A percentile compares a stretch with the other conserved stretches of the same genome.
These are phyloP conservation scores for Gynostemma pentaphyllum DNA, from an alignment of 306 rosid genomes.

Conservation along the genomic window DNA sequence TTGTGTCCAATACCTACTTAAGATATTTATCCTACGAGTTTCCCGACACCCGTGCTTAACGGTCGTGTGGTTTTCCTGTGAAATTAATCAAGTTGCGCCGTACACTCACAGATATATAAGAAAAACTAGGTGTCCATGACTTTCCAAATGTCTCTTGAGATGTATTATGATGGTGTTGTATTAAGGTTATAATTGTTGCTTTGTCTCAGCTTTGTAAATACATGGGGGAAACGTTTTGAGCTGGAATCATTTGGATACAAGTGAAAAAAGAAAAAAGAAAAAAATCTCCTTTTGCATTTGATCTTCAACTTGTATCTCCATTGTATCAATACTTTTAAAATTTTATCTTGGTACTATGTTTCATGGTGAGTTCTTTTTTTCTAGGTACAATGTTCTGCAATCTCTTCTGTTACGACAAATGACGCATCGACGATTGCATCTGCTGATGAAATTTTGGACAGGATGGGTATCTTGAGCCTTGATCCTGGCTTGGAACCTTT, in stretches of 20 bases:
- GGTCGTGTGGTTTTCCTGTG: too few relatives aligned
- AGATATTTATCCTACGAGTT: too few relatives aligned
- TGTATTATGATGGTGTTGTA: background rate
- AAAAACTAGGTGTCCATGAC: background rate
- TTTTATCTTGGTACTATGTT: conserved; percentile 13
- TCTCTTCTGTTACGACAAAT: conserved; percentile 45
- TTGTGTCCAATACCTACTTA: too few relatives aligned
- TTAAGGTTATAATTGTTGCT: background rate
- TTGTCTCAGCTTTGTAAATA: background rate
- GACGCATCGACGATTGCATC: conserved; percentile 30
- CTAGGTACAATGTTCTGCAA: conserved; percentile 35
- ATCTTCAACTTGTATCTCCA: background rate
- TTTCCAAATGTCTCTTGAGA: background rate
- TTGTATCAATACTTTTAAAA: background rate
- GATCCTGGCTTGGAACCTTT: conserved; percentile 47
- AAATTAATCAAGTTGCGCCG: too few relatives aligned
- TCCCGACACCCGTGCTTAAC: too few relatives aligned
- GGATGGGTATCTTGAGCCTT: conserved; percentile 38
- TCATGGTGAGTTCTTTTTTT: conserved; percentile 20
- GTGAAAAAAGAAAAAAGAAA: too few relatives aligned
- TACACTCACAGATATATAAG: too few relatives aligned
- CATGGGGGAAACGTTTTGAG: background rate
- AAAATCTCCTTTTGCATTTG: background rate
- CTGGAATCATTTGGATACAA: background rate
- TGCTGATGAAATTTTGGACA: conserved; percentile 29